Evolutionary conservation across 2,329 filamentous ascomycete species (phyloP), one percentile per base, ranked within the genome.

Genomic region (Fusarium ramigenum): DNA sequence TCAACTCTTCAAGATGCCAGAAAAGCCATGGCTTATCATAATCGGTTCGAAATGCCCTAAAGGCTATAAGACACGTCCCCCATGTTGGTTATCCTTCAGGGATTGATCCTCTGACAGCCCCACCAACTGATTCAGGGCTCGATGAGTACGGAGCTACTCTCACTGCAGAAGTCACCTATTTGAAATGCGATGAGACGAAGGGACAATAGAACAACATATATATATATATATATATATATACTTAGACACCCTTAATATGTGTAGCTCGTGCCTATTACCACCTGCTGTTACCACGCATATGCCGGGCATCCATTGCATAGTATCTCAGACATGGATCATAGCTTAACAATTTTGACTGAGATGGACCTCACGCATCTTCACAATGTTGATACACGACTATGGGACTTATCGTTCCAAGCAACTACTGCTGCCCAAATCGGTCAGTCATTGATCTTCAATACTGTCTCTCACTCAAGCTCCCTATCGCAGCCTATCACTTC

Each of bases 191-290:
- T 9, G 12, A 21, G 9, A n/a, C 9, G 46, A 12, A 49, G 46
- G 9, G 12, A 16, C 14, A 32, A n/a, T 11, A n/a, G 19, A 18
- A 32, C 2, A 16, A 47, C 2, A 18, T 9, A 43, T 3, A n/a
- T 5, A 32, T n/a, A 32, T 49, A 18, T 9, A 43, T 3, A 32
- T 7, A 32, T n/a, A 49, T 49, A n/a, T 32, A 16, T 15, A 23
- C 28, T 32, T n/a, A 2, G 4, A 18, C 5, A 23, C 15, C 5
- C 28, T 6, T 18, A 4, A 9, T n/a, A 12, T 32, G 4, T 12
- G 19, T 49, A 12, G 8, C 21, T 25, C 25, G 25, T n/a, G 21
- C 46, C 28, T 16, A n/a, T 16, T 21, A n/a, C 46, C 19, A 11
- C 28, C 4, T 7, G 0, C 28, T n/a, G 11, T 23, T 18, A 6